Percentiles rank a stretch among this genome's conserved stretches.
These are phyloP conservation scores for Amanita thiersii DNA, from an alignment of 768 basidiomycete species.

Conservation along the genomic window DNA sequence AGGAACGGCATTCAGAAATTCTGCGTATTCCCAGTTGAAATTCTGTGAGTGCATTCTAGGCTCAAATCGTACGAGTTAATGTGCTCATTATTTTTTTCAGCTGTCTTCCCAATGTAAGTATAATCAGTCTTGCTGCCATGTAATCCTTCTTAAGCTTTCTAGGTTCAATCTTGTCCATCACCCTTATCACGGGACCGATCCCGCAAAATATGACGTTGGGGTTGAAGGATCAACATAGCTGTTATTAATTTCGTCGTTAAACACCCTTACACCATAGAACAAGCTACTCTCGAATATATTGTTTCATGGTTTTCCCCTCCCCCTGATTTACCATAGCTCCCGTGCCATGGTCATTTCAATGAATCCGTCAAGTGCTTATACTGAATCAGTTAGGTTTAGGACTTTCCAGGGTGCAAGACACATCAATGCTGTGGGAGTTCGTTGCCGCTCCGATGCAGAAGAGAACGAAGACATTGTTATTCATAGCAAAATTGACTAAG, in stretches of 20 bases:
- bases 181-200: slow-evolving; percentile 76
- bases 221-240: slow-evolving; percentile 21
- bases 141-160: slow-evolving; percentile 11
- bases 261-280: background rate
- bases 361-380: too few relatives aligned
- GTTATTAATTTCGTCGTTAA: slow-evolving; percentile 4
- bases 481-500: too few relatives aligned
- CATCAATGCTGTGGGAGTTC: too few relatives aligned
- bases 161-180: slow-evolving; percentile 98
- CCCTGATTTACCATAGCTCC: too few relatives aligned
- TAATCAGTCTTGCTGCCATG: background rate
- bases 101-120: slow-evolving; percentile 68
- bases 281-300: too few relatives aligned
- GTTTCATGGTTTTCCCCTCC: too few relatives aligned
- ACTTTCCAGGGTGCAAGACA: too few relatives aligned
- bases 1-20: slow-evolving; percentile 80
- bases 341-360: too few relatives aligned
- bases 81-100: slow-evolving; percentile 24
- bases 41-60: slow-evolving; percentile 54
- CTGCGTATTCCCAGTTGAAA: slow-evolving; percentile 88
- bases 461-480: too few relatives aligned
- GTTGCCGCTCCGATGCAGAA: too few relatives aligned
- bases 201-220: slow-evolving; percentile 64
- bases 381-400: too few relatives aligned
- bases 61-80: slow-evolving; percentile 5